Evolutionary conservation across 1,139 yeast species (phyloP).

Genomic region (Pichia sp.): DNA sequence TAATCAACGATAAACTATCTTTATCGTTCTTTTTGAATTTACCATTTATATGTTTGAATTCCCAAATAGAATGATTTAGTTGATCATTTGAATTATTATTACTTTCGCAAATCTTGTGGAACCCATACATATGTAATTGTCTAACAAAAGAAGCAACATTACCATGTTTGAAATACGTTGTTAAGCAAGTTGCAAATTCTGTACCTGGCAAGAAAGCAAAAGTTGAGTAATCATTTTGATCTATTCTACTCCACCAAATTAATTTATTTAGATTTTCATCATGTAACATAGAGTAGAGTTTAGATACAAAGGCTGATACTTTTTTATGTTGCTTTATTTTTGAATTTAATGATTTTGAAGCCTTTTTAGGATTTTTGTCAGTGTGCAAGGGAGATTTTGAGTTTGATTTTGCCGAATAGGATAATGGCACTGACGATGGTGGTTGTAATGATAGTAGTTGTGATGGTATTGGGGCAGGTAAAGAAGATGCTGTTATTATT

Average conservation of each 20-base stretch:
- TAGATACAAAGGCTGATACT: conserved; percentile 60
- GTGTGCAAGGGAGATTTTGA: background rate
- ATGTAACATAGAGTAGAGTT: conserved; percentile 51
- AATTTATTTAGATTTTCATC: conserved; percentile 46
- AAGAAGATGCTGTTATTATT: background rate
- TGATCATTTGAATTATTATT: conserved; percentile 8
- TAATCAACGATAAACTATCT: conserved; percentile 50
- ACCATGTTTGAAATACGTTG: conserved; percentile 69
- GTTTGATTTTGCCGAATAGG: background rate
- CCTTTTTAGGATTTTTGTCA: conserved; percentile 4
- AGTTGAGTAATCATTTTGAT: conserved; percentile 45
- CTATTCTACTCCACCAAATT: conserved; percentile 73
- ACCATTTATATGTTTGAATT: conserved; percentile 61
- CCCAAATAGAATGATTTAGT: conserved; percentile 45
- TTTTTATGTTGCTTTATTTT: conserved; percentile 26
- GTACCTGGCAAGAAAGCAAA: conserved; percentile 64
- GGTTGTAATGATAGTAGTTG: background rate
- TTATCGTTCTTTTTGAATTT: conserved; percentile 61
- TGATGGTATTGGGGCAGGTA: background rate
- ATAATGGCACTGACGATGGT: background rate
- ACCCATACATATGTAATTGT: conserved; percentile 74
- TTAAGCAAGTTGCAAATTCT: conserved; percentile 53
- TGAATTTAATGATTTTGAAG: background rate
- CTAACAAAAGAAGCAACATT: conserved; percentile 76
- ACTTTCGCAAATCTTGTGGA: conserved; percentile 57